phyloP scores from a whole-genome alignment of 371 early-diverging fungal species.

The Mortierella sp. region DNA sequence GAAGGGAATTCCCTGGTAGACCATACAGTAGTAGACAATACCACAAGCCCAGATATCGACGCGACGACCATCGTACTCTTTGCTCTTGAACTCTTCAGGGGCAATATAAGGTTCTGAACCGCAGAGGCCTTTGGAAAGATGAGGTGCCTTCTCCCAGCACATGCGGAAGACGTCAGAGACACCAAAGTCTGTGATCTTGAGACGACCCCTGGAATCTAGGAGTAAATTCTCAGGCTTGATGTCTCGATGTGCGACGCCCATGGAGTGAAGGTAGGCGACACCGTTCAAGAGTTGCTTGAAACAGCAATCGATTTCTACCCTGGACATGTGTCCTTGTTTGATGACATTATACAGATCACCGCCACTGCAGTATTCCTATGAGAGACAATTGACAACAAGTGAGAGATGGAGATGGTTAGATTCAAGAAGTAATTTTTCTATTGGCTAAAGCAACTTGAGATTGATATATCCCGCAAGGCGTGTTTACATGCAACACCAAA shows the following conservation, averaged over 20 bases:
- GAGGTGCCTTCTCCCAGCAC: conserved; percentile 77
- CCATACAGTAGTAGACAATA: conserved; percentile 86
- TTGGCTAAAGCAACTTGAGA: background rate
- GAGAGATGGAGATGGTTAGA: background rate
- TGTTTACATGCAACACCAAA: background rate
- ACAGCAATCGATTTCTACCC: conserved; percentile 85
- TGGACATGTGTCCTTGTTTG: conserved; percentile 79
- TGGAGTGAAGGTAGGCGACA: conserved; percentile 88
- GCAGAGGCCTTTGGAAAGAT: conserved; percentile 82
- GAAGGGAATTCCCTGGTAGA: conserved; percentile 83
- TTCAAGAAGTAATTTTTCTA: background rate
- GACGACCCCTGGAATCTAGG: conserved; percentile 77
- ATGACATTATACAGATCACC: conserved; percentile 88
- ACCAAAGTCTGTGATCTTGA: conserved; percentile 99
- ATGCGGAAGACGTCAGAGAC: conserved; percentile 93
- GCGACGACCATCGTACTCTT: conserved; percentile 84
- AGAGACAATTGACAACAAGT: background rate
- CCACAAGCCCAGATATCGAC: conserved; percentile 91
- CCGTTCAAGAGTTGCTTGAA: conserved; percentile 95
- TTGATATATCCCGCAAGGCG: background rate
- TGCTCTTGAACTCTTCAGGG: conserved; percentile 80
- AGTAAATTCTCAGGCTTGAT: conserved; percentile 95
- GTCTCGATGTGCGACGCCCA: conserved; percentile 96
- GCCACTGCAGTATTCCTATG: conserved; percentile 77
- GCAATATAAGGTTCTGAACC: conserved; percentile 94